phyloP scores from a whole-genome alignment of 1,139 yeast genomes.

The Pichia sp. region DNA sequence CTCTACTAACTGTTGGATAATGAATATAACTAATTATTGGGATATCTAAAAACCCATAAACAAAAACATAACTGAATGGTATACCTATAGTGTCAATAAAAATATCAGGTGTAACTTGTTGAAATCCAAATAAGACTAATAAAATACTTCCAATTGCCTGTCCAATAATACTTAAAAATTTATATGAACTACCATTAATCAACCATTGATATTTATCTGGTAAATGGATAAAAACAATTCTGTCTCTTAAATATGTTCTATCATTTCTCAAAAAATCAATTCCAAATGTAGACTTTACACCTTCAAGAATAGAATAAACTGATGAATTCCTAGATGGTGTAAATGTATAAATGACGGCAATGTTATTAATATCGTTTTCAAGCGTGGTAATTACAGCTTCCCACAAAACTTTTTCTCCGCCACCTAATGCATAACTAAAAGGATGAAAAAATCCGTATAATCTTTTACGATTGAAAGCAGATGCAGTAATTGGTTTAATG shows the following conservation, averaged over 20 bases:
- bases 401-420: constrained; percentile 97
- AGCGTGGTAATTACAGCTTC: constrained; percentile 79
- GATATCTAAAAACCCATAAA: constrained; percentile 47
- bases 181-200: constrained; percentile 74
- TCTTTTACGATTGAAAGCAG: constrained; percentile 37
- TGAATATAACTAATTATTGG: constrained; percentile 89
- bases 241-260: constrained; percentile 24
- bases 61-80: constrained; percentile 74
- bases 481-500: constrained; percentile 32
- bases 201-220: constrained; percentile 43
- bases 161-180: constrained; percentile 71
- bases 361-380: constrained; percentile 40
- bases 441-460: constrained; percentile 92
- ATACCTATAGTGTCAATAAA: constrained; percentile 94
- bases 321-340: constrained; percentile 40
- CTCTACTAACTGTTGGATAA: constrained; percentile 84
- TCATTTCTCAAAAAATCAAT: constrained; percentile 40
- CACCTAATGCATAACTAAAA: constrained; percentile 93
- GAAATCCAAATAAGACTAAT: constrained; percentile 66
- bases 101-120: constrained; percentile 73
- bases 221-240: constrained; percentile 70
- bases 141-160: constrained; percentile 78
- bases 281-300: constrained; percentile 61
- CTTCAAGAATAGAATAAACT: constrained; percentile 46
- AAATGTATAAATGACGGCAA: constrained; percentile 69